These are phyloP conservation scores for Arthrinium phaeospermum DNA, from an alignment of 2,329 filamentous ascomycete genomes.

Conservation along the genomic window DNA sequence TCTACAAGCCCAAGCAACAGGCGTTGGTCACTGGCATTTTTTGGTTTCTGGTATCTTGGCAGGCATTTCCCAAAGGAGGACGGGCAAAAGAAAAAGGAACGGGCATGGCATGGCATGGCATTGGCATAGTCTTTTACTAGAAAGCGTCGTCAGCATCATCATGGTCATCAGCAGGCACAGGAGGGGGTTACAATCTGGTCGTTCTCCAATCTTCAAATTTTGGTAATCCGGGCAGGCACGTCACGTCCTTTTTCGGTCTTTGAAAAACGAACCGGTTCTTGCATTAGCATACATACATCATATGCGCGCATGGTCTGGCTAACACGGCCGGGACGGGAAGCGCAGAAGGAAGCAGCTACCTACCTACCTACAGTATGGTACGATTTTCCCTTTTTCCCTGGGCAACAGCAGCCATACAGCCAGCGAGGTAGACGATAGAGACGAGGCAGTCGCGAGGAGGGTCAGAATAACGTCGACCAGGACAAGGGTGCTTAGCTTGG, in stretches of 20 bases:
- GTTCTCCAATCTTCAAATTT: neutral
- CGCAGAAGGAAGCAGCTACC: neutral
- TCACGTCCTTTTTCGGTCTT: neutral
- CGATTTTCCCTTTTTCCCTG: neutral
- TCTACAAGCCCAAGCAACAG: neutral
- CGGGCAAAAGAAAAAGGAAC: too few relatives aligned
- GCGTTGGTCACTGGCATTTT: slow-evolving; percentile 3
- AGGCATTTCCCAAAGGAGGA: neutral
- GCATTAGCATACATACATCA: neutral
- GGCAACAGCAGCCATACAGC: neutral
- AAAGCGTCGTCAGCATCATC: slow-evolving; percentile 1
- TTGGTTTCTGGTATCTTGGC: neutral
- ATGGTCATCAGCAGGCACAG: neutral
- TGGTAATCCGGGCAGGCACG: neutral
- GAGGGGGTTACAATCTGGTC: neutral
- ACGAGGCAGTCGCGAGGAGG: neutral
- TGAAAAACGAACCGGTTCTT: neutral
- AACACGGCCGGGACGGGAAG: neutral
- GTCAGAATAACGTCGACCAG: slow-evolving; percentile 19
- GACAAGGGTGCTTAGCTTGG: slow-evolving; percentile 16
- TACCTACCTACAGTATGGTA: neutral
- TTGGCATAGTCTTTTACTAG: slow-evolving; percentile 5
- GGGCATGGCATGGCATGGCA: neutral
- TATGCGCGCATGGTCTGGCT: neutral
- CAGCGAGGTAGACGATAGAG: neutral